These are phyloP conservation scores for Penicillium polonicum DNA, from an alignment of 2,329 filamentous ascomycete genomes.

Conservation along the genomic window DNA sequence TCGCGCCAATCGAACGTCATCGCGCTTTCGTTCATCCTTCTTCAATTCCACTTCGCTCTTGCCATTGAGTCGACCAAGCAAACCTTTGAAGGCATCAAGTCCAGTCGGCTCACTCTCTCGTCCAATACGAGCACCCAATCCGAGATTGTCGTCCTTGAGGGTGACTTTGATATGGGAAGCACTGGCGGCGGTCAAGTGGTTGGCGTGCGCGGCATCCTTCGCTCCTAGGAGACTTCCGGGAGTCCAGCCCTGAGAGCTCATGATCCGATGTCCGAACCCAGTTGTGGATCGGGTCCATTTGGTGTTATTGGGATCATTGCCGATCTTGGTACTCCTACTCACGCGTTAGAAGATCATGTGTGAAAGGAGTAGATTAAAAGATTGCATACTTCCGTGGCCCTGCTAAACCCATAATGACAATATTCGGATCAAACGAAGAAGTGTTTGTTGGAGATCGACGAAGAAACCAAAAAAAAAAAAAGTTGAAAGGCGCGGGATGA, in stretches of 20 bases:
- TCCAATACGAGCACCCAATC: slow-evolving; percentile 77
- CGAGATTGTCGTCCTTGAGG: slow-evolving; percentile 87
- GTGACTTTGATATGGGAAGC: slow-evolving; percentile 80
- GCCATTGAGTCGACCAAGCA: slow-evolving; percentile 86
- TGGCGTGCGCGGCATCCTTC: slow-evolving; percentile 70
- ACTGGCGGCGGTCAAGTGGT: slow-evolving; percentile 75
- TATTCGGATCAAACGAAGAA: background rate
- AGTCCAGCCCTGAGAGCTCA: slow-evolving; percentile 85
- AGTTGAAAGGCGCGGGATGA: slow-evolving; percentile 14
- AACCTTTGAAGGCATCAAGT: slow-evolving; percentile 78
- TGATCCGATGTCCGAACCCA: slow-evolving; percentile 85
- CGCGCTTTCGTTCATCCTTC: slow-evolving; percentile 65
- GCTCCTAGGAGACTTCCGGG: slow-evolving; percentile 81
- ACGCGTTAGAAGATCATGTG: slow-evolving; percentile 1
- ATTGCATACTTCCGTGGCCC: slow-evolving; percentile 62
- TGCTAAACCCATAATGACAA: slow-evolving; percentile 63
- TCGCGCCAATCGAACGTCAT: slow-evolving; percentile 68
- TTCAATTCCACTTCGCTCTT: slow-evolving; percentile 72
- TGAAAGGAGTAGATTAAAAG: background rate
- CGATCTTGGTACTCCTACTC: slow-evolving; percentile 66
- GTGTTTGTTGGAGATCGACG: slow-evolving; percentile 4
- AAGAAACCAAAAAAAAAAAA: slow-evolving; percentile 2
- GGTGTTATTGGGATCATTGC: slow-evolving; percentile 92
- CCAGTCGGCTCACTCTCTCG: slow-evolving; percentile 75
- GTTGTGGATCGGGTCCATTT: slow-evolving; percentile 81